These are phyloP conservation scores for Chenopodium quinoa DNA, from an alignment of 148 eudicot genomes.

Conservation along the genomic window DNA sequence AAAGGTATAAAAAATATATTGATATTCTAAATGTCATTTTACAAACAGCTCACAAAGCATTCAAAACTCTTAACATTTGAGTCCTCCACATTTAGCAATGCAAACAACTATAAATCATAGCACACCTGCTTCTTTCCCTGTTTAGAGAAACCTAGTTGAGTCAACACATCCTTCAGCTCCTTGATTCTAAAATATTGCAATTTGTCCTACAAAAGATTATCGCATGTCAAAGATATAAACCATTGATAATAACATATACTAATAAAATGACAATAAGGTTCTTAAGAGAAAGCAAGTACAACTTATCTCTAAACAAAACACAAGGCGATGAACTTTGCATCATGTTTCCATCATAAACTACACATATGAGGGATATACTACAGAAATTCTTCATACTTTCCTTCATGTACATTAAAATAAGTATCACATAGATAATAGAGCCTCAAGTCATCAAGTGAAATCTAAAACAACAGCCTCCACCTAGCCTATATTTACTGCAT, in stretches of 20 bases:
- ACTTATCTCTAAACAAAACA: neutral
- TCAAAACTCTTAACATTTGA: neutral
- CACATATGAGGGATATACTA: neutral
- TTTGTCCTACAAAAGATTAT: conserved; percentile 54
- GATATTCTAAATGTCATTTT: neutral
- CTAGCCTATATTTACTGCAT: neutral
- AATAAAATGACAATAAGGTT: neutral
- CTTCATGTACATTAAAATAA: neutral
- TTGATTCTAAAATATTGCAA: conserved; percentile 80
- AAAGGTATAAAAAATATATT: neutral
- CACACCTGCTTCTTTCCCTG: conserved; percentile 96
- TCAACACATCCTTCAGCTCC: conserved; percentile 89
- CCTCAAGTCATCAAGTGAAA: too few species aligned
- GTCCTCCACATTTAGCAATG: neutral
- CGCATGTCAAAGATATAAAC: neutral
- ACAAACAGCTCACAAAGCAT: neutral
- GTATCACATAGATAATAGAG: neutral
- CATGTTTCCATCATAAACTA: neutral
- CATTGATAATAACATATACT: neutral
- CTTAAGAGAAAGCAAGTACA: neutral
- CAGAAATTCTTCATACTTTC: neutral
- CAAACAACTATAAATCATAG: conserved; percentile 20
- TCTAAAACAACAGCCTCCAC: neutral
- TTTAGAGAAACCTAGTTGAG: conserved; percentile 74
- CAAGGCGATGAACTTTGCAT: neutral